Conservation (phyloP, 106 monocot genomes). For the Allium sativum region DNA sequence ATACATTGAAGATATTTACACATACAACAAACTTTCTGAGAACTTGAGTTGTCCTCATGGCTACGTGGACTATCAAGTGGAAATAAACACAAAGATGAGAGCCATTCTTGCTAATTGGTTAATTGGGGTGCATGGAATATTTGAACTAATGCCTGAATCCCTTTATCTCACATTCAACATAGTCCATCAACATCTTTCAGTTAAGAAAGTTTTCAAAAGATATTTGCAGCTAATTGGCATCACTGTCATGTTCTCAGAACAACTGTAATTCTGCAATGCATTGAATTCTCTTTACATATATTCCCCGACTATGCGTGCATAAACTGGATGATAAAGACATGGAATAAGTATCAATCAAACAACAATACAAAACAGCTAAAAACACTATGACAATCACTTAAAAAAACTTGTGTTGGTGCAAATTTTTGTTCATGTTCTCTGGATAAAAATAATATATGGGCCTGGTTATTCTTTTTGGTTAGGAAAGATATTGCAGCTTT, state of each 20-base stretch:
- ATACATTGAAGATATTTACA: slow-evolving; percentile 66
- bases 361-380: too few species aligned
- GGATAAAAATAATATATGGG: too few species aligned
- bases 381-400: too few species aligned
- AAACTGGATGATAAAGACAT: too few species aligned
- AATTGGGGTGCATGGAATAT: slow-evolving; percentile 61
- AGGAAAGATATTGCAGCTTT: too few species aligned
- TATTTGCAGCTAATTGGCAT: slow-evolving; percentile 72
- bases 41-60: slow-evolving; percentile 8
- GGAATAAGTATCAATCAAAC: too few species aligned
- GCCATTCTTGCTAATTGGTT: slow-evolving; percentile 64
- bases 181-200: slow-evolving; percentile 47
- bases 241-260: slow-evolving; percentile 32
- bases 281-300: too few species aligned
- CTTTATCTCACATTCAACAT: slow-evolving; percentile 51
- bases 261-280: too few species aligned
- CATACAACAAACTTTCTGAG: slow-evolving; percentile 44
- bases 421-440: too few species aligned
- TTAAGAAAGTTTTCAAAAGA: slow-evolving; percentile 22
- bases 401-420: too few species aligned
- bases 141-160: slow-evolving; percentile 61
- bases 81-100: slow-evolving; percentile 67
- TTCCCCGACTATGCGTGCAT: too few species aligned
- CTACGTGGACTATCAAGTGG: slow-evolving; percentile 50
- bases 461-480: too few species aligned